Percentiles rank a stretch among this genome's conserved stretches.
Conservation (phyloP, 192 early-diverging fungal species). For the Dissophora ornata region DNA sequence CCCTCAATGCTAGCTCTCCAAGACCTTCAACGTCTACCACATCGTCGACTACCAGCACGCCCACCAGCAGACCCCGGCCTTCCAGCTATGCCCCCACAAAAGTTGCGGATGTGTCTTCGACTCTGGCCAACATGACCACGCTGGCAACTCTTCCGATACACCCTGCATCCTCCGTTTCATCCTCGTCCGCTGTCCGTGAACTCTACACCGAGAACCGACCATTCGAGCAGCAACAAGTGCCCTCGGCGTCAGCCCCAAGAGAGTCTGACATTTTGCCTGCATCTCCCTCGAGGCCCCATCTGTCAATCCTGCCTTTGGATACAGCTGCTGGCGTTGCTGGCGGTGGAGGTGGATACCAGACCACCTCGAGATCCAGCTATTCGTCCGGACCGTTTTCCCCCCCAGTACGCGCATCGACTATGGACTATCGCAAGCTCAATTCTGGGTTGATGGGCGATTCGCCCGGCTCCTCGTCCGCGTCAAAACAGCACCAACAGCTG, state of each 20-base stretch:
- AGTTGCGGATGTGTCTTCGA: constrained; percentile 36
- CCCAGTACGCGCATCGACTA: constrained; percentile 41
- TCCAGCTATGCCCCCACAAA: constrained; percentile 53
- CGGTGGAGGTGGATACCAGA: constrained; percentile 45
- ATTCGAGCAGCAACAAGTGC: too few relatives aligned
- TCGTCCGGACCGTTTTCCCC: constrained; percentile 8
- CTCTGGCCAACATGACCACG: constrained; percentile 41
- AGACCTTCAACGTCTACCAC: constrained; percentile 26
- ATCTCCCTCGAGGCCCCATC: neutral
- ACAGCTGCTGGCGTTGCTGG: constrained; percentile 11
- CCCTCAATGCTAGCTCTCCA: constrained; percentile 17
- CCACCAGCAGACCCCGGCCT: constrained; percentile 27
- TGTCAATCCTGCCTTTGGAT: neutral
- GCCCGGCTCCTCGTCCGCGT: constrained; percentile 8
- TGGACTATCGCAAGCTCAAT: constrained; percentile 34
- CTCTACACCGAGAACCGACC: too few relatives aligned
- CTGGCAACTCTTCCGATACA: constrained; percentile 43
- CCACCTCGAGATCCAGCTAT: neutral
- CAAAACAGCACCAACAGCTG: constrained; percentile 11
- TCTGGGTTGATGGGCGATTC: constrained; percentile 24
- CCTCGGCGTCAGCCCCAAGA: neutral
- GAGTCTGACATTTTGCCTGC: neutral
- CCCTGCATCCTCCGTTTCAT: constrained; percentile 2
- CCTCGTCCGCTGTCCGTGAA: neutral
- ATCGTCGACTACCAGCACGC: constrained; percentile 8